These are phyloP conservation scores for Candida methanosorbosa DNA, from an alignment of 805 yeast species.

Conservation along the genomic window DNA sequence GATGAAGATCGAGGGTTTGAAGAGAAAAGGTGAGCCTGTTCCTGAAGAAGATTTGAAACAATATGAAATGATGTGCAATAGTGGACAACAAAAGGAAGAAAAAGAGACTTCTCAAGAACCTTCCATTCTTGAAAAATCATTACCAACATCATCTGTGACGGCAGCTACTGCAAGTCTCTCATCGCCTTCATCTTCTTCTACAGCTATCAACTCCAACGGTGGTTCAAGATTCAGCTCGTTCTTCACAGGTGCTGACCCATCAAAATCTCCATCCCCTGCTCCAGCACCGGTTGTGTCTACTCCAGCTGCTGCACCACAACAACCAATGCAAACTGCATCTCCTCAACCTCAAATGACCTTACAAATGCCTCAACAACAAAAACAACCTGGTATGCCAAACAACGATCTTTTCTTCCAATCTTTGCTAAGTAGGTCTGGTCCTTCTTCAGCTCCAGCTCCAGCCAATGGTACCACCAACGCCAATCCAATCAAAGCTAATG, in stretches of 20 bases:
- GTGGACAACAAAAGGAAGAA: slow-evolving; percentile 2
- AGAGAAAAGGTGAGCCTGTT: slow-evolving; percentile 33
- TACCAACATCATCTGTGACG: background rate
- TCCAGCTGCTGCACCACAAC: slow-evolving; percentile 1
- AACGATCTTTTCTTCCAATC: background rate
- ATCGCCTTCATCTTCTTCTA: too few relatives aligned
- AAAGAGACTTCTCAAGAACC: slow-evolving; percentile 2
- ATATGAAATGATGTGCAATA: slow-evolving; percentile 8
- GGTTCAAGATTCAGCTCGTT: slow-evolving; percentile 12
- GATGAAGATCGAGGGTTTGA: slow-evolving; percentile 42
- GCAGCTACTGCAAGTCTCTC: too few relatives aligned
- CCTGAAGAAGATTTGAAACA: slow-evolving; percentile 17
- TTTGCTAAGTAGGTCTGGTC: too few relatives aligned
- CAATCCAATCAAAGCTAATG: too few relatives aligned
- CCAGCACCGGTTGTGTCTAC: slow-evolving; percentile 5
- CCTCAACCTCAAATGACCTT: background rate
- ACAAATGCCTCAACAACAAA: background rate
- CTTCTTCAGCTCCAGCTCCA: slow-evolving; percentile 3
- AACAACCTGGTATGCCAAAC: background rate
- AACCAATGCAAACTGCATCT: slow-evolving; percentile 1
- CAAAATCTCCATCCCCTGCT: slow-evolving; percentile 4
- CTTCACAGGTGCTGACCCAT: slow-evolving; percentile 1
- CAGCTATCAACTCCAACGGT: background rate
- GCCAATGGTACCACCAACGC: too few relatives aligned
- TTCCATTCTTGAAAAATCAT: background rate